These are phyloP conservation scores for Cryphonectria japonica DNA, from an alignment of 2,329 filamentous ascomycete genomes.

Conservation along the genomic window DNA sequence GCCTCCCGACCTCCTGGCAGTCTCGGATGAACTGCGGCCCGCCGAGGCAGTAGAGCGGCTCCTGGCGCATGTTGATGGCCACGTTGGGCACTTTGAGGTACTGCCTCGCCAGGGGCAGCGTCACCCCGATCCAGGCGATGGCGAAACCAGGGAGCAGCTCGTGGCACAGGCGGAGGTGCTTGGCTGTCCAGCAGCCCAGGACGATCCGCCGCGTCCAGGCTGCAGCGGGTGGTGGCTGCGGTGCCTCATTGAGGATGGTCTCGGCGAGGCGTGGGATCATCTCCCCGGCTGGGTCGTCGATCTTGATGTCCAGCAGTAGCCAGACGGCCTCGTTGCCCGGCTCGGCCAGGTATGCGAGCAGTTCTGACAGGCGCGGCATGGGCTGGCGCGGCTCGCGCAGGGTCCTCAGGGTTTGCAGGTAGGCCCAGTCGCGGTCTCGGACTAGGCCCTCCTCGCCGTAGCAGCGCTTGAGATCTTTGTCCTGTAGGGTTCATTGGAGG, in stretches of 20 bases:
- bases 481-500: conserved; percentile 38
- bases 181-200: conserved; percentile 72
- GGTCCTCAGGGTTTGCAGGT: conserved; percentile 71
- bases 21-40: conserved; percentile 69
- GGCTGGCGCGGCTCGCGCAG: conserved; percentile 67
- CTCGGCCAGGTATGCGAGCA: conserved; percentile 71
- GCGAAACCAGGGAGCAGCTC: conserved; percentile 65
- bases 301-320: conserved; percentile 89
- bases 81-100: conserved; percentile 70
- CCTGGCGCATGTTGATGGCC: conserved; percentile 78
- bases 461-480: conserved; percentile 76
- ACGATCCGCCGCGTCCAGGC: conserved; percentile 74
- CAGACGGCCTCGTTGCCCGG: conserved; percentile 71
- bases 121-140: conserved; percentile 71
- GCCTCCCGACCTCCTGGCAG: conserved; percentile 57
- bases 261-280: conserved; percentile 72
- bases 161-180: conserved; percentile 59
- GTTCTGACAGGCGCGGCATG: conserved; percentile 75
- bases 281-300: conserved; percentile 71
- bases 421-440: conserved; percentile 75
- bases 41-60: conserved; percentile 67
- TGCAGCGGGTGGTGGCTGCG: conserved; percentile 34
- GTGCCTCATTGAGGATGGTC: conserved; percentile 60
- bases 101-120: conserved; percentile 67
- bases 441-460: conserved; percentile 77